Percentiles rank a stretch among this genome's conserved stretches.
phyloP scores from a whole-genome alignment of 371 early-diverging fungal species.

The Lichtheimia corymbifera region DNA sequence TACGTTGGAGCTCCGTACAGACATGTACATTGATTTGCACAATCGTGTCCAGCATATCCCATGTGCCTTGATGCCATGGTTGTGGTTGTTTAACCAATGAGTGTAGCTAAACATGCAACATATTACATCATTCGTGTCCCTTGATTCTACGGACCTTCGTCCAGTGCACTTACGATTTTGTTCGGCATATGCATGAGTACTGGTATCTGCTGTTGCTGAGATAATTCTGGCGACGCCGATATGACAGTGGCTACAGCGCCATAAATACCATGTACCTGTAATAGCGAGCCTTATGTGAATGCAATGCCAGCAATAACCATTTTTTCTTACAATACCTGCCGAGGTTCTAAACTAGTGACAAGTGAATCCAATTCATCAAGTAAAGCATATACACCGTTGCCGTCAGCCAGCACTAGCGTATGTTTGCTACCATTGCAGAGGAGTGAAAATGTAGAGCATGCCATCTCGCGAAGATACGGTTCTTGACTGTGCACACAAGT shows the following conservation, averaged over 20 bases:
- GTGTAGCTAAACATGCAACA: too few relatives aligned
- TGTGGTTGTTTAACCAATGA: too few relatives aligned
- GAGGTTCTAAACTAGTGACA: conserved; percentile 76
- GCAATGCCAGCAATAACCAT: not conserved
- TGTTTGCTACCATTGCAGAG: conserved; percentile 92
- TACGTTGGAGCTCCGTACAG: too few relatives aligned
- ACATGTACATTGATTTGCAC: too few relatives aligned
- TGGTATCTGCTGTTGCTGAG: conserved; percentile 70
- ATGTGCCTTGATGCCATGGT: too few relatives aligned
- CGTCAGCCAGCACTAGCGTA: conserved; percentile 17
- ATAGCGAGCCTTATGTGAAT: conserved; percentile 30
- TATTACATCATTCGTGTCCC: too few relatives aligned
- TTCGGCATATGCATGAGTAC: conserved; percentile 83
- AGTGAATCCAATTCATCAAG: conserved; percentile 83
- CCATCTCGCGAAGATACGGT: conserved; percentile 98
- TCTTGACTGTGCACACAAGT: conserved; percentile 96
- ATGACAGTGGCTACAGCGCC: conserved; percentile 80
- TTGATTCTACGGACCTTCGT: too few relatives aligned
- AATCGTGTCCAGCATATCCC: too few relatives aligned
- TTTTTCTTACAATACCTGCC: conserved; percentile 56
- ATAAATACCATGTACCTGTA: conserved; percentile 76
- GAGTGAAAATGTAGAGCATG: conserved; percentile 97
- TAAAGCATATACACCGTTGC: conserved; percentile 18
- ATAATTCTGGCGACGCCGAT: conserved; percentile 62
- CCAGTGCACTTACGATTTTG: conserved; percentile 43